Evolutionary conservation across 805 yeast genomes (phyloP), one percentile per base, ranked within the genome.

Genomic region (Yarrowia porcina): DNA sequence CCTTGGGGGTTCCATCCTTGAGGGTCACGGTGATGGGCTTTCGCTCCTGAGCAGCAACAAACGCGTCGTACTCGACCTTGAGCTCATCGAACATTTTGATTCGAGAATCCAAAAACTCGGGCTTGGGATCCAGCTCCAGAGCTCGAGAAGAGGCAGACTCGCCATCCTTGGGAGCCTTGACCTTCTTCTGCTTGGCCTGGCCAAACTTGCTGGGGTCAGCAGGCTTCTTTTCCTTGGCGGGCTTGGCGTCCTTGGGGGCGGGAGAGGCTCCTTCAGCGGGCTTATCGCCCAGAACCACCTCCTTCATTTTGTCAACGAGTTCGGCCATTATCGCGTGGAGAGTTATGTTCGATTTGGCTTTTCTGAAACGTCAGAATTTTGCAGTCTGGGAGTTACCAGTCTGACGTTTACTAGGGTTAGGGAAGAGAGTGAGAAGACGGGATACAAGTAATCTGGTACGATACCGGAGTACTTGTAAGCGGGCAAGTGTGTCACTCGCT

Each of bases 51-150:
- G 82, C 75, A 20, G 91, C 89, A 59, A 87, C 77, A 66, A 82
- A 84, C 5, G 83, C 92, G 70, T 90, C 91, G 74, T 88, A 84
- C 77, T 86, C 83, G 63, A 83, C 84, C 79, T 88, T 88, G 68
- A 94, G 80, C 74, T 87, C 82, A 64, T 90, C 96, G 72, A 92
- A 94, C 66, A 92, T 73, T 70, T 82, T 77, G 72, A 88, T 80
- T 77, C 99, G 87, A 66, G 86, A 83, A 39, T 86, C 90, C 70
- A 94, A 82, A 73, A 88, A 94, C 66, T 77, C 85, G n/a, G 97
- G 96, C 74, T 85, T 86, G 28, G 96, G 96, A 64, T 86, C 87
- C 17, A 59, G 63, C 64, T 63, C 63, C 44, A 59, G 39, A 21
- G 61, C 13, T 56, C 61, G 47, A 9, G 61, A 33, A n/a, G 63